phyloP scores from a whole-genome alignment of 768 basidiomycete species.

The Tylopilus subfusipes region DNA sequence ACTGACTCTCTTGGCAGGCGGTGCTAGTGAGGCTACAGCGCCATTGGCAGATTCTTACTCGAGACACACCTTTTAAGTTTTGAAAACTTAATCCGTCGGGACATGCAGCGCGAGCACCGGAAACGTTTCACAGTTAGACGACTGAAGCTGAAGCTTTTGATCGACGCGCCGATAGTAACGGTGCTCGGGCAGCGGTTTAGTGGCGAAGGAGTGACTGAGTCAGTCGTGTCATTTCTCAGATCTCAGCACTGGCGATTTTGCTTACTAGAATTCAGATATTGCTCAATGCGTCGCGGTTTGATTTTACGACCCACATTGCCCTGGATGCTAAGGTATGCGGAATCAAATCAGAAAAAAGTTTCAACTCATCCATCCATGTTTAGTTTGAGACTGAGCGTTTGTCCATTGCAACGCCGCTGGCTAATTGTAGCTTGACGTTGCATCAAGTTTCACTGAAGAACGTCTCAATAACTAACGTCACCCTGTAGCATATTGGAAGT shows the following conservation, averaged over 20 bases:
- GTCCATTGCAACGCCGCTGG: conserved; percentile 6
- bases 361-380: background rate
- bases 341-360: background rate
- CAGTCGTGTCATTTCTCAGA: background rate
- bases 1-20: background rate
- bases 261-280: no score
- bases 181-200: background rate
- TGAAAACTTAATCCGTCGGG: background rate
- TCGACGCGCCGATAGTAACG: background rate
- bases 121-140: background rate
- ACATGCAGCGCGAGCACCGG: background rate
- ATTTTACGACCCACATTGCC: background rate
- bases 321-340: background rate
- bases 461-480: conserved; percentile 1
- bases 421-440: conserved; percentile 7
- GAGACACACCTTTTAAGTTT: background rate
- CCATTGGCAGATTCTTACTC: background rate
- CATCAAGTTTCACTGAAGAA: conserved; percentile 3
- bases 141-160: background rate
- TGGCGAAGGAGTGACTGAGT: background rate
- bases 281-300: background rate
- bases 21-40: background rate
- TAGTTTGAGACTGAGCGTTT: background rate
- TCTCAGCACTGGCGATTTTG: background rate
- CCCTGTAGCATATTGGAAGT: background rate